These are phyloP conservation scores for Camillea tinctor DNA, from an alignment of 2,329 filamentous ascomycete species.

Conservation along the genomic window DNA sequence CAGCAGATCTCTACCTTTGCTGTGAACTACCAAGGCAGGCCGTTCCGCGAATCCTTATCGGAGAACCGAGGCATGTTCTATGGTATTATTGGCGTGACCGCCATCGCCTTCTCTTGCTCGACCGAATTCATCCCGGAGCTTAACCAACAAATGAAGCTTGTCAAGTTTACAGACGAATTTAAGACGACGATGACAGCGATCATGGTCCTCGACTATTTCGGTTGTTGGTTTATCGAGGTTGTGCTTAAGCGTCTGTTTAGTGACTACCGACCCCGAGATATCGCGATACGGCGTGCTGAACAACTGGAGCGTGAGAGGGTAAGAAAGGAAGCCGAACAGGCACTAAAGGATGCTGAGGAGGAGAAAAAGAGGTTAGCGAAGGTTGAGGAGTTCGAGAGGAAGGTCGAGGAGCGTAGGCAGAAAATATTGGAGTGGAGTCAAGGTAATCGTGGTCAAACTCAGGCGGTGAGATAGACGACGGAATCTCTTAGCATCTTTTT, in stretches of 20 bases:
- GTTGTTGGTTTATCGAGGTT: constrained; percentile 86
- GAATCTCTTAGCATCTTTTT: background rate
- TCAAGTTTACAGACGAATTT: constrained; percentile 87
- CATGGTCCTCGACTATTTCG: constrained; percentile 85
- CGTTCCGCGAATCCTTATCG: constrained; percentile 92
- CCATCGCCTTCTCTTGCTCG: constrained; percentile 88
- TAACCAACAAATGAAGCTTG: constrained; percentile 88
- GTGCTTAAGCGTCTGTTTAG: constrained; percentile 82
- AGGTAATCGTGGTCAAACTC: constrained; percentile 20
- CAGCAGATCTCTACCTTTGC: constrained; percentile 99
- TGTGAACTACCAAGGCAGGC: constrained; percentile 98
- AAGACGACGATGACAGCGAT: constrained; percentile 78
- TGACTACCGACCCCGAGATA: constrained; percentile 91
- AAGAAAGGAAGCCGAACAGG: constrained; percentile 61
- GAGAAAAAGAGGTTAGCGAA: constrained; percentile 54
- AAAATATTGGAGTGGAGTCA: constrained; percentile 48
- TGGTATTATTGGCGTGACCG: constrained; percentile 86
- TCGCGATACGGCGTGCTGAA: constrained; percentile 81
- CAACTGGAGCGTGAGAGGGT: constrained; percentile 75
- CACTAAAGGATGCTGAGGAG: constrained; percentile 47
- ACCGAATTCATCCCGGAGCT: constrained; percentile 95
- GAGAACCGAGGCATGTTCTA: constrained; percentile 99
- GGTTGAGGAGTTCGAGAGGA: constrained; percentile 59
- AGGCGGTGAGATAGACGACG: constrained; percentile 6
- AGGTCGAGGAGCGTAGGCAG: constrained; percentile 50